Conservation (phyloP, 306 rosid species). For the Alnus rubra region DNA sequence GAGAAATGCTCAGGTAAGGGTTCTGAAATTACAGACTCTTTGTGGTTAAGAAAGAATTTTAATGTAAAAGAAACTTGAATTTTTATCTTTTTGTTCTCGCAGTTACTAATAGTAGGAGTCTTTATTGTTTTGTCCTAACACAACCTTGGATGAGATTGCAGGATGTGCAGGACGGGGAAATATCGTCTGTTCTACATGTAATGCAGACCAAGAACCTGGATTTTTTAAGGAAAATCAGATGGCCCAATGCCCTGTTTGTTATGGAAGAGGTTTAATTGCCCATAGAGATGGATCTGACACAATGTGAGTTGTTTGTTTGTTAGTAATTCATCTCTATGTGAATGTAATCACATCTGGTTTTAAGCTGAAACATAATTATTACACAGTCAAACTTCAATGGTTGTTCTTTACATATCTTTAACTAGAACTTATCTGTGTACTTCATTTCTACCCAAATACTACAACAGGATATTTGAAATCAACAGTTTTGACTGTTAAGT, state of each 20-base stretch:
- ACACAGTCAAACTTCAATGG: not conserved
- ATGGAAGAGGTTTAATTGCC: constrained; percentile 95
- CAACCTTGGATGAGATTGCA: constrained; percentile 38
- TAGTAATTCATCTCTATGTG: constrained; percentile 9
- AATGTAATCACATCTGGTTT: constrained; percentile 15
- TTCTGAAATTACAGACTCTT: constrained; percentile 14
- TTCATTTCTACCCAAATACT: not conserved
- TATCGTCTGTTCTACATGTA: constrained; percentile 58
- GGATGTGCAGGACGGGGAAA: constrained; percentile 83
- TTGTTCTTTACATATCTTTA: not conserved
- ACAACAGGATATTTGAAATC: constrained; percentile 7
- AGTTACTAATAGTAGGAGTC: not conserved
- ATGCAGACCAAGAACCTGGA: constrained; percentile 81
- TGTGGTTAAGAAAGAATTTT: not conserved
- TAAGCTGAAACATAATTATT: not conserved
- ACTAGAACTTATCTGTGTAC: not conserved
- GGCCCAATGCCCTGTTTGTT: constrained; percentile 70
- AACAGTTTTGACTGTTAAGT: constrained; percentile 18
- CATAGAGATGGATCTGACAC: constrained; percentile 96
- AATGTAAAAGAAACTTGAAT: not conserved
- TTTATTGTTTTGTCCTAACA: constrained; percentile 14
- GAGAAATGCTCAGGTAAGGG: constrained; percentile 79
- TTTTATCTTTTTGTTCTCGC: not conserved
- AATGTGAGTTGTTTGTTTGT: constrained; percentile 48
- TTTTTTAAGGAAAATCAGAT: constrained; percentile 72